These are phyloP conservation scores for Penicillium sp. DNA, from an alignment of 2,329 filamentous ascomycete species.

Conservation along the genomic window DNA sequence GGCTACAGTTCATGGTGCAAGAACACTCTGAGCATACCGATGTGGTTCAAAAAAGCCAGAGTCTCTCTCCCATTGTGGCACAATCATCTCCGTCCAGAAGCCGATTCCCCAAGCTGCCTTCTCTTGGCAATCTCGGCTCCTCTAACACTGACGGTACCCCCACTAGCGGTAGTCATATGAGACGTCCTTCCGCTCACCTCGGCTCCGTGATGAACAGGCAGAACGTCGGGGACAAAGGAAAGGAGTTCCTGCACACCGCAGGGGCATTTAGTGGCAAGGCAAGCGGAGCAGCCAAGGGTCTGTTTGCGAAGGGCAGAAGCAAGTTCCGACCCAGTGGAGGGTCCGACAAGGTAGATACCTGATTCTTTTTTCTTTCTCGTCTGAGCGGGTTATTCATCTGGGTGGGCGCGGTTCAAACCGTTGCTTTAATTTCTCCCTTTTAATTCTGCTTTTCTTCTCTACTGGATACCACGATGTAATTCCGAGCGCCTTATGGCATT, in stretches of 20 bases:
- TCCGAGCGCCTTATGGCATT: constrained; percentile 24
- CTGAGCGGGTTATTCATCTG: constrained; percentile 7
- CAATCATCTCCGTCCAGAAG: constrained; percentile 34
- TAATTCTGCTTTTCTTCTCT: constrained; percentile 18
- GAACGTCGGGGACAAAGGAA: constrained; percentile 78
- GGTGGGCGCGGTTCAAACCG: constrained; percentile 14
- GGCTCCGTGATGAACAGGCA: constrained; percentile 52
- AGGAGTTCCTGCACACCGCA: constrained; percentile 83
- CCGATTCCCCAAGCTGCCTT: constrained; percentile 46
- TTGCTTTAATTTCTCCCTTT: constrained; percentile 16
- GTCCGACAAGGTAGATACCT: constrained; percentile 77
- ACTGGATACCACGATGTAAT: constrained; percentile 35
- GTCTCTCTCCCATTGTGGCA: constrained; percentile 30
- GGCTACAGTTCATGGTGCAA: constrained; percentile 54
- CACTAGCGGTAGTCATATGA: constrained; percentile 33
- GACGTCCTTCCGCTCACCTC: constrained; percentile 40
- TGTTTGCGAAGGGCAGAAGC: constrained; percentile 87
- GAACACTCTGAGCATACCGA: constrained; percentile 56
- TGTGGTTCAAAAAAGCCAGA: constrained; percentile 40
- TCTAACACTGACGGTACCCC: constrained; percentile 33
- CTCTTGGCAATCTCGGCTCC: constrained; percentile 32
- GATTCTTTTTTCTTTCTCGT: constrained; percentile 19
- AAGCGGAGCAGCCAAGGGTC: constrained; percentile 80
- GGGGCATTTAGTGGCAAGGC: constrained; percentile 69
- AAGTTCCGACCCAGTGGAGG: constrained; percentile 67